phyloP scores from a whole-genome alignment of 352 stramenopile genomes.

The Phytopythium mirpurense region DNA sequence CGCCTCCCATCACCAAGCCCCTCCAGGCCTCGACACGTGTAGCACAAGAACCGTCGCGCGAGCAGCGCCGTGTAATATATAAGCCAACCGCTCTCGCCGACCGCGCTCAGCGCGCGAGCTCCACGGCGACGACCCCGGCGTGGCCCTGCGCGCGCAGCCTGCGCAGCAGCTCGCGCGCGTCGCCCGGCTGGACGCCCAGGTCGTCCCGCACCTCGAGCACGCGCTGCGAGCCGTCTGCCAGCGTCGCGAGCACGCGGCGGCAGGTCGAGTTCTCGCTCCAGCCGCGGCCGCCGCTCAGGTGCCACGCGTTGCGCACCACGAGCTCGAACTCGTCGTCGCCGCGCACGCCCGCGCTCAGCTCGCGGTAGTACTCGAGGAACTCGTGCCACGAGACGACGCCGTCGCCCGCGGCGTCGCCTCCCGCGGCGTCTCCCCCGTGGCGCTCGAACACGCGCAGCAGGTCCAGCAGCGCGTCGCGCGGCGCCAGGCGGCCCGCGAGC shows the following conservation, averaged over 20 bases:
- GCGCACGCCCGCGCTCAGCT: constrained; percentile 73
- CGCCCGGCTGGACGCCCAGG: constrained; percentile 33
- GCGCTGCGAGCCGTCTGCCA: constrained; percentile 58
- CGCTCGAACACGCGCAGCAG: constrained; percentile 78
- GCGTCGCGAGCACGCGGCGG: constrained; percentile 65
- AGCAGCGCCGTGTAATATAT: constrained; percentile 1
- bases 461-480: constrained; percentile 69
- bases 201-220: constrained; percentile 73
- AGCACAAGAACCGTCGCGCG: background rate
- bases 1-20: no score
- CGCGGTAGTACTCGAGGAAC: constrained; percentile 90
- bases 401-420: constrained; percentile 14
- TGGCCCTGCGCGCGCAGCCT: constrained; percentile 50
- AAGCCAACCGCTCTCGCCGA: no score
- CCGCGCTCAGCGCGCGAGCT: constrained; percentile 22
- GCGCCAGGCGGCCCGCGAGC: constrained; percentile 46
- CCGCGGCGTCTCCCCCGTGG: background rate
- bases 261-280: constrained; percentile 75
- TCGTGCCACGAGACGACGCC: constrained; percentile 73
- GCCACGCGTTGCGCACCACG: constrained; percentile 84
- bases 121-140: constrained; percentile 45
- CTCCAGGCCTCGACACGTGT: background rate
- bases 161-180: constrained; percentile 52
- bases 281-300: constrained; percentile 73
- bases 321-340: constrained; percentile 86